Percentiles rank a stretch among this genome's conserved stretches.
Conservation (phyloP, 1,139 yeast genomes). For the Pichia sorboxylosa region DNA sequence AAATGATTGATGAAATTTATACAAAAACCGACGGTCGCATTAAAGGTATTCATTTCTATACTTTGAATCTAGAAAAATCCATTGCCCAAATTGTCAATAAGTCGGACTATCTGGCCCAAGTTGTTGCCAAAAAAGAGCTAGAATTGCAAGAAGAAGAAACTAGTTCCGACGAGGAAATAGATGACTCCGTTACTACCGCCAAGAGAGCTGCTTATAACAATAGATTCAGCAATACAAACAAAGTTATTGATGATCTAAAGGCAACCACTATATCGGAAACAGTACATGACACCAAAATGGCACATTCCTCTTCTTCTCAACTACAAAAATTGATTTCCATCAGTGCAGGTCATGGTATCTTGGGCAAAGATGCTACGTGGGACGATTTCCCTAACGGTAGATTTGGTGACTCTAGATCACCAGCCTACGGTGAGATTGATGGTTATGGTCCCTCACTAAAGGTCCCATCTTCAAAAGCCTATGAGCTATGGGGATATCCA, state of each 20-base stretch:
- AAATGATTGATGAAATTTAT: conserved; percentile 50
- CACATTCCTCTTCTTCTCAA: conserved; percentile 22
- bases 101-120: conserved; percentile 36
- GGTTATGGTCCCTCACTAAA: conserved; percentile 93
- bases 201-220: conserved; percentile 23
- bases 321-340: conserved; percentile 59
- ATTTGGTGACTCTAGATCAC: conserved; percentile 94
- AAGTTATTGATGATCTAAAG: conserved; percentile 28
- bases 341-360: conserved; percentile 71
- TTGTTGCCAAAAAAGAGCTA: conserved; percentile 22
- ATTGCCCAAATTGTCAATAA: conserved; percentile 72
- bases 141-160: conserved; percentile 18
- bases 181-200: conserved; percentile 19
- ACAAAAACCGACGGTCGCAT: conserved; percentile 42
- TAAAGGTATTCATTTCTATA: conserved; percentile 84
- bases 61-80: conserved; percentile 89
- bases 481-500: conserved; percentile 77
- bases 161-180: conserved; percentile 26
- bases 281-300: conserved; percentile 11
- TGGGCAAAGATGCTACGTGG: conserved; percentile 94
- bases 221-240: conserved; percentile 34
- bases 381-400: conserved; percentile 97
- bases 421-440: conserved; percentile 95
- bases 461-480: conserved; percentile 59
- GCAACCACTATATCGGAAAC: conserved; percentile 3